Conservation (phyloP, 164 flowering plant genomes). For the Magnolia kwangsiensis region DNA sequence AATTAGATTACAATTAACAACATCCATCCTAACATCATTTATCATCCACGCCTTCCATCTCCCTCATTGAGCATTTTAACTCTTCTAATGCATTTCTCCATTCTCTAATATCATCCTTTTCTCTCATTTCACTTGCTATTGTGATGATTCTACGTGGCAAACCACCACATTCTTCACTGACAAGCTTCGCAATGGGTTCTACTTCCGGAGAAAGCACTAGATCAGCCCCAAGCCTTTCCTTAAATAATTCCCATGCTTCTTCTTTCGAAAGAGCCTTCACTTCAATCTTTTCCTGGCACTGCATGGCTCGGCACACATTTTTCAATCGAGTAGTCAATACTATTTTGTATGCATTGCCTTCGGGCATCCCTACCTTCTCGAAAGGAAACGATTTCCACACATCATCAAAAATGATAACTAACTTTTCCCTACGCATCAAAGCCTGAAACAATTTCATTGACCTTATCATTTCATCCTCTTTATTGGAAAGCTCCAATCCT, state of each 20-base stretch:
- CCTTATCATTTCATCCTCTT: not conserved
- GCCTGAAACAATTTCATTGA: not conserved
- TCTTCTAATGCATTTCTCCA: constrained; percentile 6
- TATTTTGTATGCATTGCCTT: not conserved
- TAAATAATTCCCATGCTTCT: constrained; percentile 8
- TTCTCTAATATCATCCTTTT: not conserved
- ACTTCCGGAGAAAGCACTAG: not conserved
- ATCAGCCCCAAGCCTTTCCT: not conserved
- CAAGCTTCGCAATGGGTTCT: constrained; percentile 7
- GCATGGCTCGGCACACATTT: constrained; percentile 1
- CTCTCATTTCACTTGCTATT: constrained; percentile 6
- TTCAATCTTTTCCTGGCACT: not conserved
- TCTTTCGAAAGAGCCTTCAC: not conserved
- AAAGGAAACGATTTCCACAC: not conserved
- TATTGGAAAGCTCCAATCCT: not conserved
- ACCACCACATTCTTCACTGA: constrained; percentile 8
- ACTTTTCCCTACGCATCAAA: not conserved
- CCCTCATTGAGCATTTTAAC: not conserved
- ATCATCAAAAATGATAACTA: constrained; percentile 3
- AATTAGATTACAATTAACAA: too few species aligned
- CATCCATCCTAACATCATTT: not conserved
- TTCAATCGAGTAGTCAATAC: not conserved
- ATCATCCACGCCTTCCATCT: constrained; percentile 3
- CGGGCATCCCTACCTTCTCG: not conserved
- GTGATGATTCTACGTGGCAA: constrained; percentile 4